phyloP scores from a whole-genome alignment of 106 monocot species.

The Alisma plantagoaquatica region DNA sequence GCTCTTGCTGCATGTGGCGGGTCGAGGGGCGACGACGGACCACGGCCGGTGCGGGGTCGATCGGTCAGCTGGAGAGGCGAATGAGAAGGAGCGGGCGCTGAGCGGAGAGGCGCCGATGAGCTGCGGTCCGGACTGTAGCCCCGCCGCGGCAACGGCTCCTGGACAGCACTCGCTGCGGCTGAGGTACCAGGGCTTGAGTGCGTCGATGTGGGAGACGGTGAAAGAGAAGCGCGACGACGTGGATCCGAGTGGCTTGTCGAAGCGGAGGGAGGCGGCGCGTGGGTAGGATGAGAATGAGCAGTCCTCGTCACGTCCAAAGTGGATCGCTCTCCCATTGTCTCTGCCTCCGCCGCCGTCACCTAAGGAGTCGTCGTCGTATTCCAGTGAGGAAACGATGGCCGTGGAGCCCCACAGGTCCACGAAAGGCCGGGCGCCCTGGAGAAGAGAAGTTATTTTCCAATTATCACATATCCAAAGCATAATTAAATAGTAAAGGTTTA shows the following conservation, averaged over 20 bases:
- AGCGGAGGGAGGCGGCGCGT: conserved; percentile 44
- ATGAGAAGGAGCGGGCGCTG: conserved; percentile 43
- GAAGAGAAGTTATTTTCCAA: background rate
- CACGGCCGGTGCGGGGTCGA: background rate
- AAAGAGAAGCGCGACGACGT: conserved; percentile 63
- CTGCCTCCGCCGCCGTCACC: no score
- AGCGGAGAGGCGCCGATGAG: conserved; percentile 42
- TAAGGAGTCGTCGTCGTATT: conserved; percentile 42
- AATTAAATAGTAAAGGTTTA: no score
- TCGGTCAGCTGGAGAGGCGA: conserved; percentile 40
- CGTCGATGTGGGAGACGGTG: conserved; percentile 58
- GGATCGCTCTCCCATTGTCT: conserved; percentile 20
- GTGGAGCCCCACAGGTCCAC: conserved; percentile 40
- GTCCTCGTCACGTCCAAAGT: no score
- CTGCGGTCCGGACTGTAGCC: conserved; percentile 22
- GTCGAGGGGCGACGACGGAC: no score
- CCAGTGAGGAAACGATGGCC: conserved; percentile 32
- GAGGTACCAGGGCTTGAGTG: conserved; percentile 71
- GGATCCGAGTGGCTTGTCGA: conserved; percentile 30
- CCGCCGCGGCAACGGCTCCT: no score
- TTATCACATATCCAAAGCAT: no score
- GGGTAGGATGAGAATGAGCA: conserved; percentile 28
- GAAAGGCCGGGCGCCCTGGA: conserved; percentile 57
- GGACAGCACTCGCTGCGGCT: conserved; percentile 19
- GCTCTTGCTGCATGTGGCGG: conserved; percentile 10